Conservation (phyloP, 2,329 filamentous ascomycete genomes). For the Talaromyces sp. region DNA sequence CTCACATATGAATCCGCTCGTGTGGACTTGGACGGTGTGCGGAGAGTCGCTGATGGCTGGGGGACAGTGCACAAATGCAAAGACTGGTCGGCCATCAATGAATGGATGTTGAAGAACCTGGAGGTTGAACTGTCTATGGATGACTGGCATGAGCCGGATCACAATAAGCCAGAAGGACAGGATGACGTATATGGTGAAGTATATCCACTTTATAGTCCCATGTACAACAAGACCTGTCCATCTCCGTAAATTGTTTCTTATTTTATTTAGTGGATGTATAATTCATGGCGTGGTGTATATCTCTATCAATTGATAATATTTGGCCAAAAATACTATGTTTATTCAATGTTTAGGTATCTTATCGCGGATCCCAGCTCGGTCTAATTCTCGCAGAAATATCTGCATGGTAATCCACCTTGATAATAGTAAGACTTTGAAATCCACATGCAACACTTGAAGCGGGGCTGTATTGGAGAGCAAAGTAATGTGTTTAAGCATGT, state of each 20-base stretch:
- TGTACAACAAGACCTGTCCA: conserved; percentile 1
- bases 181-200: conserved; percentile 3
- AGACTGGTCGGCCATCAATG: conserved; percentile 2
- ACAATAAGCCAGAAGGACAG: conserved; percentile 1
- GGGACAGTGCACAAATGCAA: conserved; percentile 2
- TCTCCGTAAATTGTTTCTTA: not conserved
- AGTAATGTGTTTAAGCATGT: no score
- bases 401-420: no score
- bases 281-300: no score
- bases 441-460: no score
- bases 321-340: no score
- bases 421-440: no score
- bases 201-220: conserved; percentile 1
- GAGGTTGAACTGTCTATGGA: conserved; percentile 1
- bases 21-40: not conserved
- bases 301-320: no score
- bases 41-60: conserved; percentile 5
- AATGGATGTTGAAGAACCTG: conserved; percentile 1
- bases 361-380: no score
- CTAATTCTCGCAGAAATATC: no score
- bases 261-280: no score
- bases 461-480: no score
- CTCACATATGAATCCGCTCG: conserved; percentile 5
- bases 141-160: conserved; percentile 4
- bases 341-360: no score